Conservation (phyloP, 106 monocot genomes). For the Apostasia shenzhenica region DNA sequence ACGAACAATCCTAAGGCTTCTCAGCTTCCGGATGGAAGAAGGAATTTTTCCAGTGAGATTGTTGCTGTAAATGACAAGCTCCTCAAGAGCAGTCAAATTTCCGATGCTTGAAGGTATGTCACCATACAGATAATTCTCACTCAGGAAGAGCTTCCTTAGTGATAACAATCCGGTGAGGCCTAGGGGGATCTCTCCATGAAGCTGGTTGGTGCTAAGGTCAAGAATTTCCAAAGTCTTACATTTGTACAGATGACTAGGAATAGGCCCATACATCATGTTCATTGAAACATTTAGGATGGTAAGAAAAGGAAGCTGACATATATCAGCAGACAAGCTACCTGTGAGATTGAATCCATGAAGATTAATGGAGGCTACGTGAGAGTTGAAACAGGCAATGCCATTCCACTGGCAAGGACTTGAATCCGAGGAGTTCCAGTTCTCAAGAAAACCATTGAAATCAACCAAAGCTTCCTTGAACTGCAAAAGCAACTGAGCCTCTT, state of each 20-base stretch:
- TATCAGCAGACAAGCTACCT: conserved; percentile 36
- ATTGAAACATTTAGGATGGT: conserved; percentile 42
- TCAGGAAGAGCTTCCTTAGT: conserved; percentile 51
- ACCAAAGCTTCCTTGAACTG: conserved; percentile 39
- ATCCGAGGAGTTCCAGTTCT: conserved; percentile 34
- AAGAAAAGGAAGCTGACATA: conserved; percentile 41
- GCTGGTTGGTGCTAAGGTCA: conserved; percentile 64
- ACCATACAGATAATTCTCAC: conserved; percentile 64
- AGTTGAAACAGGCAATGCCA: conserved; percentile 36
- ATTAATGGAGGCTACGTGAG: conserved; percentile 43
- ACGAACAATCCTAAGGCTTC: conserved; percentile 50
- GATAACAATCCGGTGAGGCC: conserved; percentile 30
- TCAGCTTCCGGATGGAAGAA: conserved; percentile 36
- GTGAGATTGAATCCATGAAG: conserved; percentile 58
- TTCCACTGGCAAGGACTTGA: conserved; percentile 48
- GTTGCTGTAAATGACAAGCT: conserved; percentile 81
- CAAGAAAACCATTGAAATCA: conserved; percentile 33
- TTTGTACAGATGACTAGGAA: conserved; percentile 28
- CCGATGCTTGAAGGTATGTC: conserved; percentile 49
- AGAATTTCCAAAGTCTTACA: conserved; percentile 43
- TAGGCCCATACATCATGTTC: conserved; percentile 45
- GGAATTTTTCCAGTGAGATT: conserved; percentile 72
- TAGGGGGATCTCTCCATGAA: conserved; percentile 52
- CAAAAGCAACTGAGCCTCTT: conserved; percentile 22
- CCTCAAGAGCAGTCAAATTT: conserved; percentile 38